A percentile compares a stretch with the other conserved stretches of the same genome.
Evolutionary conservation across 1,284 basidiomycete genomes (phyloP).

Genomic region (Heliocybe sulcata): DNA sequence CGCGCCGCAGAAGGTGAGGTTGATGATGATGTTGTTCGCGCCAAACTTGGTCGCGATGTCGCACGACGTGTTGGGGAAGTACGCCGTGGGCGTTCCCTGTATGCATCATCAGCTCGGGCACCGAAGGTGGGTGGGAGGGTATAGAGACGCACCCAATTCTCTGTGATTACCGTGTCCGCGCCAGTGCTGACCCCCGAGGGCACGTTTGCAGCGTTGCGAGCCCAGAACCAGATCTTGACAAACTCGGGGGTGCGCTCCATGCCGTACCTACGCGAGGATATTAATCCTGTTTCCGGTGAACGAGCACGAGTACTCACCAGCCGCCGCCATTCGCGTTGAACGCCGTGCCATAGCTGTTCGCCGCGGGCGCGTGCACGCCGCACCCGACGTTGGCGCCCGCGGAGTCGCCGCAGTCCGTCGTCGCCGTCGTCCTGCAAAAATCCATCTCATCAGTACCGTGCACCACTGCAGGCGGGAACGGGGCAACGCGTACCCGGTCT

Average conservation of each 20-base stretch:
- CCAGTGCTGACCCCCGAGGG: conserved; percentile 33
- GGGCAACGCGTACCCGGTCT: conserved; percentile 41
- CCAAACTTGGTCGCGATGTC: conserved; percentile 44
- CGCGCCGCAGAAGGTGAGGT: conserved; percentile 47
- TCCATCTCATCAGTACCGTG: neutral
- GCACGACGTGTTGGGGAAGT: conserved; percentile 49
- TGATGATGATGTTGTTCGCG: conserved; percentile 55
- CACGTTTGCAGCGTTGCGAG: conserved; percentile 31
- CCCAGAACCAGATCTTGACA: conserved; percentile 59
- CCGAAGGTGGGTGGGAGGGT: neutral
- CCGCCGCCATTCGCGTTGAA: conserved; percentile 62
- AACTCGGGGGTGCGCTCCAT: conserved; percentile 40
- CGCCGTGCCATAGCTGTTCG: conserved; percentile 46
- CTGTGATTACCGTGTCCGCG: conserved; percentile 32
- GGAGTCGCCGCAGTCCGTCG: conserved; percentile 41
- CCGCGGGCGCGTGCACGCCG: conserved; percentile 41
- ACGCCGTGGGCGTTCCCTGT: conserved; percentile 47
- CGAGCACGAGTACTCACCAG: conserved; percentile 32
- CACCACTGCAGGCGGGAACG: no score
- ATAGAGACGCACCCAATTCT: conserved; percentile 32
- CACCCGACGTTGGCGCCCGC: conserved; percentile 54
- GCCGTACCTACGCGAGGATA: conserved; percentile 39
- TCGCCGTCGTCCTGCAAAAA: conserved; percentile 22
- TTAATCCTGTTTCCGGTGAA: no score
- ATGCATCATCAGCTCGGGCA: neutral